A percentile compares a stretch with the other conserved stretches of the same genome.
Evolutionary conservation across 306 rosid species (phyloP).

Genomic region (Pachyrhizus erosus): DNA sequence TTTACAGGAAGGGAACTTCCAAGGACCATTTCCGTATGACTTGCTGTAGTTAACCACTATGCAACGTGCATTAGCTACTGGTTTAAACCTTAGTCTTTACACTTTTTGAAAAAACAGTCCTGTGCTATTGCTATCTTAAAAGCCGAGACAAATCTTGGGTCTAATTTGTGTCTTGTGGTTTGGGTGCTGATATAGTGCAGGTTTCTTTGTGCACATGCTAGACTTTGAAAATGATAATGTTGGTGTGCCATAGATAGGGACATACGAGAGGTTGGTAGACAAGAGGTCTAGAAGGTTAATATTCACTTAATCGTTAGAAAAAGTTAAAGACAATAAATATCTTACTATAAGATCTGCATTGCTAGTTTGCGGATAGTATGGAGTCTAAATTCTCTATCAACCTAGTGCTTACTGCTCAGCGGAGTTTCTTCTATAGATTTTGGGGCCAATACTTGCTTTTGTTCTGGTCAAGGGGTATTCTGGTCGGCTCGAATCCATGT

Average conservation of each 20-base stretch:
- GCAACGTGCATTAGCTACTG: not conserved
- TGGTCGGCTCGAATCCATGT: not conserved
- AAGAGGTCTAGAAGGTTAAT: constrained; percentile 66
- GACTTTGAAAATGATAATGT: constrained; percentile 67
- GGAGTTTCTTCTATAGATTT: not conserved
- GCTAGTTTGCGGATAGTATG: no score
- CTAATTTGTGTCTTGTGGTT: constrained; percentile 51
- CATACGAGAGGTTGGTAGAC: constrained; percentile 68
- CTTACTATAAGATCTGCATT: no score
- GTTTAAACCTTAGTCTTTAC: not conserved
- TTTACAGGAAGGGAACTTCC: not conserved
- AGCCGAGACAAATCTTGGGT: constrained; percentile 53
- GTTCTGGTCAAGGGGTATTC: not conserved
- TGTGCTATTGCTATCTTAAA: constrained; percentile 60
- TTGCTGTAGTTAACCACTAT: not conserved
- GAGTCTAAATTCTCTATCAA: not conserved
- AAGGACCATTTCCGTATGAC: not conserved
- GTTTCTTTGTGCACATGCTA: constrained; percentile 57
- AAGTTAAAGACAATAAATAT: no score
- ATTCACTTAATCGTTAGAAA: no score
- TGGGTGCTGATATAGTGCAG: no score
- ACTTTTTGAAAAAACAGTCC: constrained; percentile 43
- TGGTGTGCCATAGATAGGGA: constrained; percentile 74
- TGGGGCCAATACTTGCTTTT: not conserved
- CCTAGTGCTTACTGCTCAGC: not conserved